Conservation (phyloP, 2,329 filamentous ascomycete genomes). For the Alternaria sp. region DNA sequence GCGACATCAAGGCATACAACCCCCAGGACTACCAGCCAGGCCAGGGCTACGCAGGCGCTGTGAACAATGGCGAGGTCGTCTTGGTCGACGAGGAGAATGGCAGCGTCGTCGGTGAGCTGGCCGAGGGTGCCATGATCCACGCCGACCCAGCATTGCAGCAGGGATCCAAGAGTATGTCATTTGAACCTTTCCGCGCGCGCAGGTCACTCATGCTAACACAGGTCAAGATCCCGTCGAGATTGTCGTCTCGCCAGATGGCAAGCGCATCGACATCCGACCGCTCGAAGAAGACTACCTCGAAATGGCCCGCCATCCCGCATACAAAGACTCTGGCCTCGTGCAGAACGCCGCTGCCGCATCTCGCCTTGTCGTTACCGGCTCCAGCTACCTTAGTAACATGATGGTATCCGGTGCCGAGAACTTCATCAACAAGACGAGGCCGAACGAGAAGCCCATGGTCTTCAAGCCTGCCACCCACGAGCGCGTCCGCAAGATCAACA, state of each 20-base stretch:
- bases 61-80: constrained; percentile 75
- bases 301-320: constrained; percentile 85
- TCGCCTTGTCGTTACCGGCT: constrained; percentile 88
- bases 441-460: constrained; percentile 79
- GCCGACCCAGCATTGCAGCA: constrained; percentile 77
- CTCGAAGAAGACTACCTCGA: constrained; percentile 74
- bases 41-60: constrained; percentile 70
- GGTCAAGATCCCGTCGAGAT: constrained; percentile 77
- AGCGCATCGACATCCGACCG: constrained; percentile 72
- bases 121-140: constrained; percentile 79
- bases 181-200: neutral
- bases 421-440: constrained; percentile 82
- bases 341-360: constrained; percentile 87
- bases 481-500: constrained; percentile 86
- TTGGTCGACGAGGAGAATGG: constrained; percentile 95
- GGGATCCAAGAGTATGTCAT: constrained; percentile 82
- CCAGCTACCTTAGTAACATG: constrained; percentile 77
- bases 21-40: constrained; percentile 81
- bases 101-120: constrained; percentile 89
- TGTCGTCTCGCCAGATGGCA: constrained; percentile 72
- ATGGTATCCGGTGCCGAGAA: constrained; percentile 78
- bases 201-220: constrained; percentile 32
- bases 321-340: constrained; percentile 84
- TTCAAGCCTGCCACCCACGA: constrained; percentile 86
- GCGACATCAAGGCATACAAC: constrained; percentile 67